Conservation (phyloP, 2,329 filamentous ascomycete species). For the Fusarium circinatum region DNA sequence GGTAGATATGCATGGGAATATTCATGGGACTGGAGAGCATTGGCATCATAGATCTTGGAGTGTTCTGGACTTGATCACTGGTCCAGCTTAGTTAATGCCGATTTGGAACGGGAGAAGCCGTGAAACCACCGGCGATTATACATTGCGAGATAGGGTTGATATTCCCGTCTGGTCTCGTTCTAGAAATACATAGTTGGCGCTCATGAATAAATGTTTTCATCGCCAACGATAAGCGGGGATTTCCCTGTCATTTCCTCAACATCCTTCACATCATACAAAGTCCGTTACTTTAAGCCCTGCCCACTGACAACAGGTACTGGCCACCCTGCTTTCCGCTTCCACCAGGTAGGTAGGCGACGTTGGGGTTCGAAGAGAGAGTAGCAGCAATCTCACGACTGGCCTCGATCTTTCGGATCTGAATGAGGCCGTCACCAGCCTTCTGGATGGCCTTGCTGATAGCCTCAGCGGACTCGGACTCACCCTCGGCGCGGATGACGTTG, state of each 20-base stretch:
- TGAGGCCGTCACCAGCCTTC: constrained; percentile 91
- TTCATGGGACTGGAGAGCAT: neutral
- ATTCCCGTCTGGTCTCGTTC: constrained; percentile 40
- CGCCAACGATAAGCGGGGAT: constrained; percentile 50
- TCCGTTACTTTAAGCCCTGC: constrained; percentile 48
- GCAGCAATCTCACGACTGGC: constrained; percentile 95
- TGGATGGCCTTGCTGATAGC: constrained; percentile 94
- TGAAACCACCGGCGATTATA: constrained; percentile 23
- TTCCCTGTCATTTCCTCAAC: constrained; percentile 41
- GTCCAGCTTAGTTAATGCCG: neutral
- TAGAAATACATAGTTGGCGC: constrained; percentile 52
- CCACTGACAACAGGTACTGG: constrained; percentile 65
- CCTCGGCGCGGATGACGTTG: constrained; percentile 97
- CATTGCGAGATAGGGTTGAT: constrained; percentile 40
- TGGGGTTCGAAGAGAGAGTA: constrained; percentile 88
- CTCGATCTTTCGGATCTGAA: constrained; percentile 97
- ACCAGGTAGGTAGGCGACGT: constrained; percentile 92
- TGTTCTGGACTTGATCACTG: neutral
- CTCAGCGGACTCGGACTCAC: constrained; percentile 95
- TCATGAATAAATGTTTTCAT: constrained; percentile 39
- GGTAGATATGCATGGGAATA: neutral
- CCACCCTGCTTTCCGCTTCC: constrained; percentile 74
- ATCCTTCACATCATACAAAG: constrained; percentile 28
- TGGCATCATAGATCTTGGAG: neutral
- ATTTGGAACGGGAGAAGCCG: neutral